These are phyloP conservation scores for Discostella stelligeroides DNA, from an alignment of 108 stramenopile species.

Conservation along the genomic window DNA sequence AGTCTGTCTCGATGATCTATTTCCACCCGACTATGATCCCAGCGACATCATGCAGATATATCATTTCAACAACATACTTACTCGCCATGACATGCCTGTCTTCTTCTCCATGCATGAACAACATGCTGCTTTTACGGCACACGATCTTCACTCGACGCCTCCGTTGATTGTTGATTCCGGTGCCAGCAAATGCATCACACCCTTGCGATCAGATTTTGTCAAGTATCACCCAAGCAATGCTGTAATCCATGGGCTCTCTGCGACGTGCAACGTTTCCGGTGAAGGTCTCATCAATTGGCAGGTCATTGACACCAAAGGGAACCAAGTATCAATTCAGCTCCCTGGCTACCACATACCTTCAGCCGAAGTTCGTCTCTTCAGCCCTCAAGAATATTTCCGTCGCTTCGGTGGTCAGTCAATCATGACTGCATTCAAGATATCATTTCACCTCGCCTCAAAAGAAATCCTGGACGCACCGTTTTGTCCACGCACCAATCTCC, in stretches of 20 bases:
- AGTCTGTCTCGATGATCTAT: neutral
- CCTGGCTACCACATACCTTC: too few relatives aligned
- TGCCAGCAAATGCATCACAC: neutral
- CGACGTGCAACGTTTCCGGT: neutral
- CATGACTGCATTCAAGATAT: too few relatives aligned
- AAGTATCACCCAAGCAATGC: neutral
- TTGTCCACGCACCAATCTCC: too few relatives aligned
- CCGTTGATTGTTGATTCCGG: neutral
- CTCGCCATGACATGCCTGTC: neutral
- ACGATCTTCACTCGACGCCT: neutral
- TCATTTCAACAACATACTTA: neutral
- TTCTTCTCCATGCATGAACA: neutral
- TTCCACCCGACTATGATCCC: neutral
- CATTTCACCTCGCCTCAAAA: too few relatives aligned
- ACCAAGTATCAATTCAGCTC: too few relatives aligned
- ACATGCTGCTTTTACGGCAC: neutral
- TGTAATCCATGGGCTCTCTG: neutral
- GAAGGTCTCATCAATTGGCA: neutral
- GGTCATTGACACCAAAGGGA: neutral
- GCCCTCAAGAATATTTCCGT: too few relatives aligned
- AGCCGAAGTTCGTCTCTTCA: too few relatives aligned
- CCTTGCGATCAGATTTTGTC: neutral
- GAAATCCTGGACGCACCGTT: too few relatives aligned
- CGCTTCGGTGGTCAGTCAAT: too few relatives aligned
- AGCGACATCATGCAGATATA: too few relatives aligned